Conservation (phyloP, 1,284 basidiomycete species). For the Apiotrichum montevideense region DNA sequence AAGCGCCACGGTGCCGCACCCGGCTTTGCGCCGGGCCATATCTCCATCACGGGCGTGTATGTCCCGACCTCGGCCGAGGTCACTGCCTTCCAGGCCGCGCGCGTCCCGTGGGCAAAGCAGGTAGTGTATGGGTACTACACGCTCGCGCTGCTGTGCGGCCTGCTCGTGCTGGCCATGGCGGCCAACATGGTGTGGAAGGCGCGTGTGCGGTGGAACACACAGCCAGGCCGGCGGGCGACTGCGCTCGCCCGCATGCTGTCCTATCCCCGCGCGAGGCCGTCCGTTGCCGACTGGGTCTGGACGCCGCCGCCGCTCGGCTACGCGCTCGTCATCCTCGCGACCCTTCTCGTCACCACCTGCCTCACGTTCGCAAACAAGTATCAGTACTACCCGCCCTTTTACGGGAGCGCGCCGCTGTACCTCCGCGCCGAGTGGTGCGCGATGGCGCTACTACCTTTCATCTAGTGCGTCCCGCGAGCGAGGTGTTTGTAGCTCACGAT, state of each 20-base stretch:
- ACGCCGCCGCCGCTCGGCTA: constrained; percentile 7
- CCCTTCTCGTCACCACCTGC: not conserved
- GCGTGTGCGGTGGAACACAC: not conserved
- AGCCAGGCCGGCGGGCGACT: not conserved
- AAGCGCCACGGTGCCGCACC: not conserved
- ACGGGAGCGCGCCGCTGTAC: constrained; percentile 11
- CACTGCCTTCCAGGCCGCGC: not conserved
- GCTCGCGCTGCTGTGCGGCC: not conserved
- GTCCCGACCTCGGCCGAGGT: not conserved
- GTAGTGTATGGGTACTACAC: constrained; percentile 4
- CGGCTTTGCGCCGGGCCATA: not conserved
- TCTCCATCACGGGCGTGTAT: not conserved
- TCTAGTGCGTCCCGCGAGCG: constrained; percentile 6
- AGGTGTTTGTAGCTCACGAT: not conserved
- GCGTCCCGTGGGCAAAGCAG: not conserved
- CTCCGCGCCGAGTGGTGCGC: constrained; percentile 16
- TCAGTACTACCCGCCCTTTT: constrained; percentile 13
- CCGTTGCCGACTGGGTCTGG: not conserved
- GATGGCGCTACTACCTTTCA: constrained; percentile 12
- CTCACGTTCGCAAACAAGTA: constrained; percentile 11
- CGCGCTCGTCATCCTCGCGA: constrained; percentile 4
- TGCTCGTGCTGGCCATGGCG: not conserved
- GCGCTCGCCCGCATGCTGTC: not conserved
- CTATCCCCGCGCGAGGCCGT: not conserved
- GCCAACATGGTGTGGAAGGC: not conserved